Evolutionary conservation across 768 basidiomycete species (phyloP).

Genomic region (Mycena vulgaris): DNA sequence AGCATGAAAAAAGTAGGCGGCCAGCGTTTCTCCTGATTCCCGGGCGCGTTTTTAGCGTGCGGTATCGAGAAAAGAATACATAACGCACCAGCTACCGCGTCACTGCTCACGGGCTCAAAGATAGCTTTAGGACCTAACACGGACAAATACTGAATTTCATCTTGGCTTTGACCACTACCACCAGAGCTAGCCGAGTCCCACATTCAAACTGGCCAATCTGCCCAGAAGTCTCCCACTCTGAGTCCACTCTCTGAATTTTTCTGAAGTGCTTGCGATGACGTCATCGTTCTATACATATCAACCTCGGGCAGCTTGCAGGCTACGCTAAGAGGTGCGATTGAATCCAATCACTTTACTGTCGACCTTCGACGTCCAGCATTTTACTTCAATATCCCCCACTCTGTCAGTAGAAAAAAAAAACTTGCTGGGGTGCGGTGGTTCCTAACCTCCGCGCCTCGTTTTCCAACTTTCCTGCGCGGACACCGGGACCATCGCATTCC

Average conservation of each 20-base stretch:
- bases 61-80: background rate
- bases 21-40: background rate
- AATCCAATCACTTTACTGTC: background rate
- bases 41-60: background rate
- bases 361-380: background rate
- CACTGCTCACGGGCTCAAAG: too few relatives aligned
- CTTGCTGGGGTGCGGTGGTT: conserved; percentile 6
- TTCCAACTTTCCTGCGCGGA: conserved; percentile 9
- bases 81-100: too few relatives aligned
- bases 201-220: too few relatives aligned
- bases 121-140: too few relatives aligned
- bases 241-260: background rate
- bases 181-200: too few relatives aligned
- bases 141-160: too few relatives aligned
- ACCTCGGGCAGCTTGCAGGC: too few relatives aligned
- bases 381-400: conserved; percentile 7
- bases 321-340: background rate
- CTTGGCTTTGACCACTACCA: too few relatives aligned
- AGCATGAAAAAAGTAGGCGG: conserved; percentile 72
- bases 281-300: background rate
- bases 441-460: conserved; percentile 21
- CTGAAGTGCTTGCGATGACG: background rate
- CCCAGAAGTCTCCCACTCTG: too few relatives aligned
- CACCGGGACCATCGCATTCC: conserved; percentile 52
- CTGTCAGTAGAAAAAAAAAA: background rate